Evolutionary conservation across 768 basidiomycete species (phyloP).

Genomic region (Scleroderma citrinum): DNA sequence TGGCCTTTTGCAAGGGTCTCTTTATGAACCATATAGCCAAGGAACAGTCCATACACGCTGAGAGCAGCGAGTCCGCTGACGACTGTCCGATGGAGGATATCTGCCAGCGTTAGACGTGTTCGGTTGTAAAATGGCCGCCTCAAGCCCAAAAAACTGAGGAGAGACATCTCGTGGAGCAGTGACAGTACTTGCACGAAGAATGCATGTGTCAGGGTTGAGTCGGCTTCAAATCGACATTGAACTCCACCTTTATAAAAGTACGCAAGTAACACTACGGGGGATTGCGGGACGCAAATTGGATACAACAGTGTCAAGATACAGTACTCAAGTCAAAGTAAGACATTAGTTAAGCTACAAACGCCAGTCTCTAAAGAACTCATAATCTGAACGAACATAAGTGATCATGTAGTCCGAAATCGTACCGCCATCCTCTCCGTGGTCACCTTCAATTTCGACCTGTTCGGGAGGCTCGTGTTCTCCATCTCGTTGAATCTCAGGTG

Average conservation of each 20-base stretch:
- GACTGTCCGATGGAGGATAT: slow-evolving; percentile 26
- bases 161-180: slow-evolving; percentile 12
- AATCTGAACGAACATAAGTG: slow-evolving; percentile 51
- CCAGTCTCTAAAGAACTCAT: slow-evolving; percentile 72
- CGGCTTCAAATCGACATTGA: too few species aligned
- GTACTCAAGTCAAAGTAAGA: not conserved
- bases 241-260: too few species aligned
- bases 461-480: slow-evolving; percentile 23
- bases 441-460: slow-evolving; percentile 32
- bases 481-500: slow-evolving; percentile 14
- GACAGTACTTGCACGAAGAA: not conserved
- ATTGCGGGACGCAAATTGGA: too few species aligned
- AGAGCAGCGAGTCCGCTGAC: slow-evolving; percentile 25
- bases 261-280: too few species aligned
- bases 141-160: slow-evolving; percentile 23
- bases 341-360: slow-evolving; percentile 35
- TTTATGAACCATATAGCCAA: slow-evolving; percentile 27
- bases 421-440: slow-evolving; percentile 53
- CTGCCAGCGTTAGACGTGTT: slow-evolving; percentile 19
- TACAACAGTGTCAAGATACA: slow-evolving; percentile 2
- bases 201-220: too few species aligned
- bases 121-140: slow-evolving; percentile 19
- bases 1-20: slow-evolving; percentile 27
- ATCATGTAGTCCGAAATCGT: slow-evolving; percentile 86
- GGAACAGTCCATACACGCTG: slow-evolving; percentile 25